Conservation (phyloP, 352 stramenopile genomes). For the Lagenidium giganteum region DNA sequence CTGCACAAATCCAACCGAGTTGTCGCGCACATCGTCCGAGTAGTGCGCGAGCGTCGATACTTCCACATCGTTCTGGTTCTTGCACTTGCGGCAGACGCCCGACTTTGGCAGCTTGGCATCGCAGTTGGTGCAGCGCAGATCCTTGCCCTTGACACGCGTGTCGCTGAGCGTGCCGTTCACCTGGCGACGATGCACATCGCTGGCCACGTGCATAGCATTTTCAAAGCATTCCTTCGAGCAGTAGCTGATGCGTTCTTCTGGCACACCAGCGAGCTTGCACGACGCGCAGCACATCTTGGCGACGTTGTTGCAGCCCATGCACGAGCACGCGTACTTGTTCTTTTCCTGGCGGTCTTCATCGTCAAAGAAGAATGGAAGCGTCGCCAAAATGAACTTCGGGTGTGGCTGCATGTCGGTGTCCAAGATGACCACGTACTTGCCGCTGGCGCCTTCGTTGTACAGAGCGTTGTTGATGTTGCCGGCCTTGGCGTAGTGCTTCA, state of each 20-base stretch:
- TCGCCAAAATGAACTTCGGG: slow-evolving; percentile 55
- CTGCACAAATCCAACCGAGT: slow-evolving; percentile 18
- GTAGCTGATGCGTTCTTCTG: slow-evolving; percentile 20
- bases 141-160: slow-evolving; percentile 5
- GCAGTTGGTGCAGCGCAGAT: slow-evolving; percentile 12
- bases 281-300: slow-evolving; percentile 19
- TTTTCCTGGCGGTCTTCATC: slow-evolving; percentile 59
- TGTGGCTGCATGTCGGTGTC: slow-evolving; percentile 76
- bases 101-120: slow-evolving; percentile 5
- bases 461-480: slow-evolving; percentile 77
- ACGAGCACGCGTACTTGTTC: slow-evolving; percentile 21
- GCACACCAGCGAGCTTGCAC: slow-evolving; percentile 21
- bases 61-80: slow-evolving; percentile 2
- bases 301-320: slow-evolving; percentile 15
- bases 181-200: slow-evolving; percentile 16
- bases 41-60: slow-evolving; percentile 4
- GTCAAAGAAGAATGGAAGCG: slow-evolving; percentile 64
- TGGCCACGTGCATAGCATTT: slow-evolving; percentile 18
- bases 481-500: slow-evolving; percentile 71
- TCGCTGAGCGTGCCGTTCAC: slow-evolving; percentile 19
- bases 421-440: slow-evolving; percentile 60
- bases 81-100: slow-evolving; percentile 16
- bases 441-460: slow-evolving; percentile 66
- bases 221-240: slow-evolving; percentile 24
- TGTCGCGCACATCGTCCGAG: slow-evolving; percentile 18